Evolutionary conservation across 805 yeast species (phyloP), one percentile per base, ranked within the genome.

Genomic region (Kodamaea fukazawae): DNA sequence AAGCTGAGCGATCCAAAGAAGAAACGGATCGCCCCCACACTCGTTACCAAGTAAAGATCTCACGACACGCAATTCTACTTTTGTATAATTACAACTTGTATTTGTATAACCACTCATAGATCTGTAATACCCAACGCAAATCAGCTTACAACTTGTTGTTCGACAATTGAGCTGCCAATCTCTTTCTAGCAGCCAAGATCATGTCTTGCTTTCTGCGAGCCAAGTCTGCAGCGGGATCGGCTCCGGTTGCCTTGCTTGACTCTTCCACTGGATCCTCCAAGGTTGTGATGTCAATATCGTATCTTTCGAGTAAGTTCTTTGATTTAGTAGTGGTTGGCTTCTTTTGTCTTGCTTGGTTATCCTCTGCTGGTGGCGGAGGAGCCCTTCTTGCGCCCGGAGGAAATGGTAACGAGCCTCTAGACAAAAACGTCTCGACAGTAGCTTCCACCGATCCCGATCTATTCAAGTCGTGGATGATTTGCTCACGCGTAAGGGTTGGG

Each of bases 361-460:
- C 41, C 20, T 42, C 34, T 32, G 18, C 38, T 7, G 13, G 20
- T 8, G 10, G 12, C 15, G 30, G 6, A 9, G 37, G 34, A 16
- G 45, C 31, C 2, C 36, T 26, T 11, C 38, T 20, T 8, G 36
- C 57, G 4, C 63, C 73, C 4, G 77, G 75, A 5, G 86, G 83
- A 42, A 60, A 65, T 13, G 88, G 86, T 37, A 83, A 71, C 11
- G 65, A 63, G 9, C 84, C 82, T 28, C 73, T 77, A 38, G 75
- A 73, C 56, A 91, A 69, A 47, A 76, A 81, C 32, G 80, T 73
- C 37, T 88, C 86, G 7, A 89, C 81, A 0, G 98, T 90, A 7
- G 62, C 75, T 58, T 87, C 90, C 1, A 90, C 90, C 6, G 85
- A 81, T 0, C 95, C 95, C 0, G 93, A 79, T 43, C 78, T 70